Evolutionary conservation across 2,329 filamentous ascomycete species (phyloP).

Genomic region (Tolypocladium ophioglossoides): DNA sequence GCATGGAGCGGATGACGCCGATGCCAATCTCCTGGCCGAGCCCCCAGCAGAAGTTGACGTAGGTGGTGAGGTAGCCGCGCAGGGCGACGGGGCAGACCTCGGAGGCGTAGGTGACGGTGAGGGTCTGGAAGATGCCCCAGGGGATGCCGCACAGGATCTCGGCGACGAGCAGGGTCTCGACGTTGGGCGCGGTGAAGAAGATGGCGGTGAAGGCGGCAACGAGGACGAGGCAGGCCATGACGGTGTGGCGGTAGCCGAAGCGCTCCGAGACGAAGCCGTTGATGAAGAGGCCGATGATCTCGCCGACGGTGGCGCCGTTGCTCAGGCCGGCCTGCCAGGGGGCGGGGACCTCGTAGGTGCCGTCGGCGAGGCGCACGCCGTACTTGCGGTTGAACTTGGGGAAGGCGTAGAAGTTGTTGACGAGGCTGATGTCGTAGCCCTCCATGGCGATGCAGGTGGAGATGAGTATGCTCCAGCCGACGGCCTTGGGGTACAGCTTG

Average conservation of each 20-base stretch:
- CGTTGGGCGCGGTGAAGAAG: constrained; percentile 53
- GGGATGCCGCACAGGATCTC: constrained; percentile 55
- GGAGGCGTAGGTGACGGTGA: constrained; percentile 56
- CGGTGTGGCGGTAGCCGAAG: constrained; percentile 57
- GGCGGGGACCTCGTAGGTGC: constrained; percentile 45
- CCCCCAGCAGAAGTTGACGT: constrained; percentile 70
- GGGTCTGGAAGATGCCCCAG: constrained; percentile 48
- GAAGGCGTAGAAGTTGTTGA: constrained; percentile 68
- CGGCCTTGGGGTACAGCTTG: constrained; percentile 75
- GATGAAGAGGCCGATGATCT: constrained; percentile 56
- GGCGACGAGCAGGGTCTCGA: constrained; percentile 46
- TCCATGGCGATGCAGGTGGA: constrained; percentile 92
- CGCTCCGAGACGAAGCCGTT: constrained; percentile 56
- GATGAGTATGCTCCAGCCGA: constrained; percentile 73
- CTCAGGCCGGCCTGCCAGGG: constrained; percentile 53
- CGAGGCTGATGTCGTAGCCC: constrained; percentile 71
- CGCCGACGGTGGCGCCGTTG: constrained; percentile 36
- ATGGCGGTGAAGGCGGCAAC: constrained; percentile 49
- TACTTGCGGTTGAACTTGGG: constrained; percentile 49
- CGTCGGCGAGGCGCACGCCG: constrained; percentile 34
- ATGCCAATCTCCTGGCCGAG: constrained; percentile 65
- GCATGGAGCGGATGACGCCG: constrained; percentile 60
- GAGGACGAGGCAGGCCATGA: constrained; percentile 45
- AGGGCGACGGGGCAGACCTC: constrained; percentile 65
- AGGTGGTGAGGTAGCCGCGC: constrained; percentile 61